Percentiles rank a stretch among this genome's conserved stretches.
phyloP scores from a whole-genome alignment of 495 filamentous ascomycete species.

The Xylaria grammica region DNA sequence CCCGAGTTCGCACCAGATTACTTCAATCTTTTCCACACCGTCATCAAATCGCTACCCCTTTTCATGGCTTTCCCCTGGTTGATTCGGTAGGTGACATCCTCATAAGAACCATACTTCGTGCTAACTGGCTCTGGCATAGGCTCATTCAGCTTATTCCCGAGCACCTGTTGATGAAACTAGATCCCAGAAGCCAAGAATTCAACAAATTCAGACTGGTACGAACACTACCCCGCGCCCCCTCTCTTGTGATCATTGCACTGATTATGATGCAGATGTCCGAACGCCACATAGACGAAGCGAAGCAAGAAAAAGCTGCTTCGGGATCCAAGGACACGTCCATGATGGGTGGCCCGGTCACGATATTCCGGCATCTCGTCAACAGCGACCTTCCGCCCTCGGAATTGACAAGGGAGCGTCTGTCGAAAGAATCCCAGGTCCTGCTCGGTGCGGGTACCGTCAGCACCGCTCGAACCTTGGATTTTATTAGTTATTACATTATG shows the following conservation, averaged over 20 bases:
- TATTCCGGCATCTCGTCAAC: conserved; percentile 34
- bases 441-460: conserved; percentile 33
- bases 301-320: not conserved
- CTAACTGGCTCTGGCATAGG: not conserved
- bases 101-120: not conserved
- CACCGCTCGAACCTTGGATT: conserved; percentile 33
- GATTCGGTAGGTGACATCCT: conserved; percentile 15
- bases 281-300: conserved; percentile 14
- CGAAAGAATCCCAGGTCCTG: conserved; percentile 33
- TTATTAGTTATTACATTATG: conserved; percentile 37
- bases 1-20: conserved; percentile 3
- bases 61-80: conserved; percentile 29
- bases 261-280: conserved; percentile 24
- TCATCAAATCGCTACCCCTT: conserved; percentile 20
- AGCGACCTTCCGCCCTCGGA: conserved; percentile 40
- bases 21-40: conserved; percentile 16
- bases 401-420: conserved; percentile 29
- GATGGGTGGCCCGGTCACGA: conserved; percentile 16
- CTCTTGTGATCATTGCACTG: conserved; percentile 15
- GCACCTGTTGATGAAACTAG: not conserved
- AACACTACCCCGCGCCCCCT: not conserved
- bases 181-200: conserved; percentile 5
- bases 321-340: conserved; percentile 14
- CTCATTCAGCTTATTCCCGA: conserved; percentile 1
- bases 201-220: conserved; percentile 6